phyloP scores from a whole-genome alignment of 257 asterid species.

The Paraleonurus japonicus region DNA sequence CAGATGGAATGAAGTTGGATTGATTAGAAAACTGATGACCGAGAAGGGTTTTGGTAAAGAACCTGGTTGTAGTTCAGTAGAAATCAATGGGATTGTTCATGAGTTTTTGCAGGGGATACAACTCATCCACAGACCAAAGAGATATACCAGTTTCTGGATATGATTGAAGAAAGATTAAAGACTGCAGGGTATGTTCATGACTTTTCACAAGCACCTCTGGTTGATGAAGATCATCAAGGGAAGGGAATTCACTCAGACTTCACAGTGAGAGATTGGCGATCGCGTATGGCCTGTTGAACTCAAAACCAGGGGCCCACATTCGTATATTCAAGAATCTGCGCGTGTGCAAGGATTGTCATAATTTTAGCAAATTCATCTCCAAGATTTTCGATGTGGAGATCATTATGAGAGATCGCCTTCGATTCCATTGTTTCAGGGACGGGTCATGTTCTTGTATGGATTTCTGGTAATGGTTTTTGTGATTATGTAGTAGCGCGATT shows the following conservation, averaged over 20 bases:
- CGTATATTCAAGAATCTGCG: conserved; percentile 70
- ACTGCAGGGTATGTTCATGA: conserved; percentile 51
- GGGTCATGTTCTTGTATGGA: conserved; percentile 78
- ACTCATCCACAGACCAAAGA: conserved; percentile 53
- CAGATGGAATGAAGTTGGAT: conserved; percentile 73
- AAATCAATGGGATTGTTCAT: conserved; percentile 56
- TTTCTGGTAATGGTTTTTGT: conserved; percentile 43
- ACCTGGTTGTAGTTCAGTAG: conserved; percentile 75
- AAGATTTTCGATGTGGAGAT: conserved; percentile 47
- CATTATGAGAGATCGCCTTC: conserved; percentile 69
- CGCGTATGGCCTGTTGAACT: conserved; percentile 60
- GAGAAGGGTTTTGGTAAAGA: conserved; percentile 63
- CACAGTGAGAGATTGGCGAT: conserved; percentile 78
- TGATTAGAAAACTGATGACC: conserved; percentile 61
- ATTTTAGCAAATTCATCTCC: conserved; percentile 50
- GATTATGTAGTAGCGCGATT: not conserved
- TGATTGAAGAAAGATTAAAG: conserved; percentile 50
- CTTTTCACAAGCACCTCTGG: conserved; percentile 48
- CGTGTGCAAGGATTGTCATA: conserved; percentile 66
- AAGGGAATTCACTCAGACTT: conserved; percentile 49
- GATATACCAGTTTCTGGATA: conserved; percentile 44
- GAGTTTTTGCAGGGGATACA: conserved; percentile 79
- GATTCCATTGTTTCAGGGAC: conserved; percentile 62
- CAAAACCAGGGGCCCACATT: conserved; percentile 46
- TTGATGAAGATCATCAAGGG: conserved; percentile 47